Conservation (phyloP, 1,139 yeast genomes). For the Nakaseomyces glabratus region DNA sequence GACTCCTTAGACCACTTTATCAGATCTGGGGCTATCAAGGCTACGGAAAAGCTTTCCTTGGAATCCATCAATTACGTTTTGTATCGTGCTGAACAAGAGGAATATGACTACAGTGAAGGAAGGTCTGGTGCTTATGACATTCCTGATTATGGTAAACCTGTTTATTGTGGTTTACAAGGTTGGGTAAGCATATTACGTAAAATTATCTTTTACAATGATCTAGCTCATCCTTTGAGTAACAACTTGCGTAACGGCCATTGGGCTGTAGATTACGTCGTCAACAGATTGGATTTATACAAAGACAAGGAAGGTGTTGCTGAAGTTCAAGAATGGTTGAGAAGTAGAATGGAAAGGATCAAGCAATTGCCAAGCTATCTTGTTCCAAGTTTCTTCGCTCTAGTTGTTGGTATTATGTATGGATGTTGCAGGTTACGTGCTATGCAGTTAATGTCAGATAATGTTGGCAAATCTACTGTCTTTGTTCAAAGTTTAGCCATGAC, state of each 20-base stretch:
- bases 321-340: constrained; percentile 60
- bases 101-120: constrained; percentile 70
- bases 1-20: constrained; percentile 54
- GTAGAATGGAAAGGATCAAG: constrained; percentile 57
- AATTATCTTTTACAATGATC: constrained; percentile 59
- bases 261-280: constrained; percentile 74
- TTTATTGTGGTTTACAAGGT: constrained; percentile 89
- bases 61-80: constrained; percentile 68
- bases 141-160: constrained; percentile 64
- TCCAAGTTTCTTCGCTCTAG: constrained; percentile 80
- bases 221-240: constrained; percentile 75
- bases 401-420: constrained; percentile 71
- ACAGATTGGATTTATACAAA: constrained; percentile 51
- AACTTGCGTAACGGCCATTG: constrained; percentile 78
- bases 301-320: constrained; percentile 40
- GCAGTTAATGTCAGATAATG: constrained; percentile 43
- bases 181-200: constrained; percentile 67
- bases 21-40: constrained; percentile 65
- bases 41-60: constrained; percentile 51
- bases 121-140: constrained; percentile 61
- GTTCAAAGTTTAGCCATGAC: constrained; percentile 73
- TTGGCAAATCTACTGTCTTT: constrained; percentile 59
- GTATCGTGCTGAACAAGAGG: constrained; percentile 80
- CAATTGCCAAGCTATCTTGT: constrained; percentile 67
- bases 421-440: constrained; percentile 67